Evolutionary conservation across 2,329 filamentous ascomycete species (phyloP).

Genomic region (Dactylonectria macrodidyma): DNA sequence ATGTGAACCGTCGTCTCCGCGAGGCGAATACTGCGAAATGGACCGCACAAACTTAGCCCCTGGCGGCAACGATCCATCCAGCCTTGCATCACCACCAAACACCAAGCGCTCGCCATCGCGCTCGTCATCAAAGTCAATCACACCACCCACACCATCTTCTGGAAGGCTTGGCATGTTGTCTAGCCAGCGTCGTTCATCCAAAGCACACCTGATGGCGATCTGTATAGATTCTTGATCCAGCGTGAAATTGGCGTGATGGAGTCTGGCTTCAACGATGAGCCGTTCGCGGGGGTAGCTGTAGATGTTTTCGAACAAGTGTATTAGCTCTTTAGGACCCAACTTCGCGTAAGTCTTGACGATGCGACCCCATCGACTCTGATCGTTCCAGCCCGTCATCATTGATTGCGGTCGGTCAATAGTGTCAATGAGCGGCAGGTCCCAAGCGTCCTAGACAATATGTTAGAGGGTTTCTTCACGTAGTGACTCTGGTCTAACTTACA

Average conservation of each 20-base stretch:
- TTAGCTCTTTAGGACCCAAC: conserved; percentile 64
- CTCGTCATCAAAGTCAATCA: conserved; percentile 59
- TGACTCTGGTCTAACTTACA: conserved; percentile 47
- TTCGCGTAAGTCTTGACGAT: conserved; percentile 64
- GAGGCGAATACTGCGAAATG: conserved; percentile 56
- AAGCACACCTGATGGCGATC: conserved; percentile 54
- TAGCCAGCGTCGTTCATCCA: conserved; percentile 57
- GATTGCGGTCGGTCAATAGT: conserved; percentile 49
- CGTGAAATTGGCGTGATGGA: conserved; percentile 59
- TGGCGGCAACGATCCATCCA: conserved; percentile 54
- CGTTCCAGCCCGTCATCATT: conserved; percentile 53
- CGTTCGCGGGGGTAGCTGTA: conserved; percentile 62
- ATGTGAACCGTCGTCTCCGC: conserved; percentile 57
- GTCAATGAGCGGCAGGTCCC: conserved; percentile 43
- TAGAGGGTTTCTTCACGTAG: conserved; percentile 16
- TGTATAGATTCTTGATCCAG: conserved; percentile 63
- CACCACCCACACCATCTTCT: conserved; percentile 55
- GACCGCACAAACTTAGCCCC: conserved; percentile 49
- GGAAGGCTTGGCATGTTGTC: conserved; percentile 51
- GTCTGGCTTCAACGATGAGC: conserved; percentile 59
- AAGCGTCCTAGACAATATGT: conserved; percentile 33
- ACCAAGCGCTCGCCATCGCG: conserved; percentile 51
- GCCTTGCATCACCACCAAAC: conserved; percentile 55
- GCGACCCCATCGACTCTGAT: conserved; percentile 55
- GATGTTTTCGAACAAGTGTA: conserved; percentile 63